These are phyloP conservation scores for Beta corolliflora DNA, from an alignment of 179 eudicot genomes.

Conservation along the genomic window DNA sequence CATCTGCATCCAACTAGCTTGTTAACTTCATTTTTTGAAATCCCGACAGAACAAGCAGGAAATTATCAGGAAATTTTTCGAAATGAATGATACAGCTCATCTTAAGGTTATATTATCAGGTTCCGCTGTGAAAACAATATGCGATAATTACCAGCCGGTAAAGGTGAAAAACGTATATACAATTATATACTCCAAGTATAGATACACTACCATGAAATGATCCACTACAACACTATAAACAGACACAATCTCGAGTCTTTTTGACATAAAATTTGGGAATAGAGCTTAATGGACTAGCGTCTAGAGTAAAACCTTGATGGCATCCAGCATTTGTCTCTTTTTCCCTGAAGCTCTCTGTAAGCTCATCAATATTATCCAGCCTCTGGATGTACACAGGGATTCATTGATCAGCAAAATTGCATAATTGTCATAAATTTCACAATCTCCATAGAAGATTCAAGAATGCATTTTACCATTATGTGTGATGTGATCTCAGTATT, in stretches of 20 bases:
- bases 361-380: constrained; percentile 69
- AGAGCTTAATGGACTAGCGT: not conserved
- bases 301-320: constrained; percentile 71
- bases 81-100: constrained; percentile 53
- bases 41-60: not conserved
- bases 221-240: not conserved
- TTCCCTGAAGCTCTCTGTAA: constrained; percentile 46
- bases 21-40: not conserved
- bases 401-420: not conserved
- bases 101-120: constrained; percentile 68
- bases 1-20: constrained; percentile 14
- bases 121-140: constrained; percentile 53
- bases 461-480: not conserved
- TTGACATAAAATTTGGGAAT: not conserved
- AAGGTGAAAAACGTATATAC: not conserved
- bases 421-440: not conserved
- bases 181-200: not conserved
- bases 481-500: not conserved
- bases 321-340: constrained; percentile 45
- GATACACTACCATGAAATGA: not conserved
- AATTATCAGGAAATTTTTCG: constrained; percentile 23
- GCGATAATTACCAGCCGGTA: not conserved
- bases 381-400: constrained; percentile 46
- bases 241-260: constrained; percentile 6
- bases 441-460: not conserved